Evolutionary conservation across 2,329 filamentous ascomycete genomes (phyloP).

Genomic region (Pseudopithomyces maydicus): DNA sequence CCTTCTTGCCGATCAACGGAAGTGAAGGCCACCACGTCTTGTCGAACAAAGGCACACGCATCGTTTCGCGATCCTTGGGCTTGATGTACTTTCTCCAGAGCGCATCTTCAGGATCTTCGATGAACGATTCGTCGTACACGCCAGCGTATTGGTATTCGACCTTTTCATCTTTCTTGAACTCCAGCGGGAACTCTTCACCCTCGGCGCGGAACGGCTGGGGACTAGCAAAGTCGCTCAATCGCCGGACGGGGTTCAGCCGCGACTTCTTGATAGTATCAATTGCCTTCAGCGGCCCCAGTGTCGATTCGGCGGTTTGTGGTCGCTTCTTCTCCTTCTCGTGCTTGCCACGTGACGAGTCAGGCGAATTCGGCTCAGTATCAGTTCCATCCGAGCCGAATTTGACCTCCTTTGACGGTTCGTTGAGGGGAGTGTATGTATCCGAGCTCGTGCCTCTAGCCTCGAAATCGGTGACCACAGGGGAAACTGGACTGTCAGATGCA

Average conservation of each 20-base stretch:
- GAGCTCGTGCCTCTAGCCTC: conserved; percentile 31
- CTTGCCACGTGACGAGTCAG: conserved; percentile 21
- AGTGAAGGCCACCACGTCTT: conserved; percentile 75
- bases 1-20: conserved; percentile 84
- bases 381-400: conserved; percentile 28
- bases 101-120: conserved; percentile 48
- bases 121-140: conserved; percentile 35
- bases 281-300: conserved; percentile 18
- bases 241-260: conserved; percentile 29
- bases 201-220: conserved; percentile 50
- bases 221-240: conserved; percentile 47
- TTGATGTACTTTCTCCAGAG: conserved; percentile 84
- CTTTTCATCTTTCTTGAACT: conserved; percentile 28
- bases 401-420: conserved; percentile 28
- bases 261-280: conserved; percentile 32
- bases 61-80: conserved; percentile 81
- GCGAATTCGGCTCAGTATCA: conserved; percentile 27
- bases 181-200: conserved; percentile 45
- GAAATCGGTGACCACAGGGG: conserved; percentile 36
- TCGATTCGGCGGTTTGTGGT: conserved; percentile 17
- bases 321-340: conserved; percentile 25
- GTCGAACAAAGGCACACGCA: conserved; percentile 66
- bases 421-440: conserved; percentile 39
- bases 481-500: conserved; percentile 26
- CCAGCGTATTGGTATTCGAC: conserved; percentile 37